Percentiles rank a stretch among this genome's conserved stretches.
phyloP scores from a whole-genome alignment of 2,329 filamentous ascomycete species.

The Aspergillus sp. region DNA sequence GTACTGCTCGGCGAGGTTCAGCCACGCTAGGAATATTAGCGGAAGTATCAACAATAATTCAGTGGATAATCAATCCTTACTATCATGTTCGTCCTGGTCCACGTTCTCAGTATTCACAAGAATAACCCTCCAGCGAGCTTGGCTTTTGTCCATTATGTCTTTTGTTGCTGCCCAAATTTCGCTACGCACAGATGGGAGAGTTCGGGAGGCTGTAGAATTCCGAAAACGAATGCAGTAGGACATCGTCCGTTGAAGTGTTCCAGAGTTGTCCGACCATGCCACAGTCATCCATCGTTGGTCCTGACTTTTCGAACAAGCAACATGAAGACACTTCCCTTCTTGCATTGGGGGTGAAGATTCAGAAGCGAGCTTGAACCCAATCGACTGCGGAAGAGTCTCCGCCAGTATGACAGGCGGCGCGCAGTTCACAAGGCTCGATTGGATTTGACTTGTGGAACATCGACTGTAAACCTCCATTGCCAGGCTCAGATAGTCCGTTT shows the following conservation, averaged over 20 bases:
- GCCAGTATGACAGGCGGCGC: constrained; percentile 57
- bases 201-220: constrained; percentile 28
- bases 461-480: constrained; percentile 60
- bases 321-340: constrained; percentile 57
- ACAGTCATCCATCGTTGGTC: constrained; percentile 60
- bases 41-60: background rate
- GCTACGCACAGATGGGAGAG: constrained; percentile 51
- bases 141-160: constrained; percentile 53
- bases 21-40: constrained; percentile 37
- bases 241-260: constrained; percentile 53
- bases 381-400: constrained; percentile 50
- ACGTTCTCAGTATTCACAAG: constrained; percentile 54
- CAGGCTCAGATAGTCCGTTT: constrained; percentile 49
- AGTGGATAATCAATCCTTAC: constrained; percentile 28
- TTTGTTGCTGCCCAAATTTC: constrained; percentile 60
- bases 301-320: constrained; percentile 57
- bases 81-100: constrained; percentile 52
- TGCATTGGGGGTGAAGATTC: constrained; percentile 57
- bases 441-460: constrained; percentile 48
- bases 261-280: constrained; percentile 60
- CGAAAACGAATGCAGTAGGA: constrained; percentile 54
- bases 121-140: constrained; percentile 57
- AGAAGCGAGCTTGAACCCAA: constrained; percentile 55
- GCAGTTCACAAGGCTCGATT: constrained; percentile 42
- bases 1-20: constrained; percentile 36